phyloP scores from a whole-genome alignment of 805 yeast genomes.

The Cyberlindnera americana region DNA sequence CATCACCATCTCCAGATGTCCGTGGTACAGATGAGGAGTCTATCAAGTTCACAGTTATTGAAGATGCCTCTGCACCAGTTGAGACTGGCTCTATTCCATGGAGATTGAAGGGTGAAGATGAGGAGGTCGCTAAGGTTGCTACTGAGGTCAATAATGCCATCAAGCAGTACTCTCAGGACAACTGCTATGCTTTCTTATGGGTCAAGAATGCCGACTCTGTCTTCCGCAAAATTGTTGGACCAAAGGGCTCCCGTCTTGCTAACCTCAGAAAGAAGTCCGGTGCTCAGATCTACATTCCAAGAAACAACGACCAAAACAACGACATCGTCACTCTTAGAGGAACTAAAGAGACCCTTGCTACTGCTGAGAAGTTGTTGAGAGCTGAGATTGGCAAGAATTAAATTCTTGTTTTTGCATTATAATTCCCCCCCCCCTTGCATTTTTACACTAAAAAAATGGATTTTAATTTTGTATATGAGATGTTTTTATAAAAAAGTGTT shows the following conservation, averaged over 20 bases:
- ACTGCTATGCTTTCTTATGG: conserved; percentile 60
- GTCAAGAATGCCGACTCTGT: conserved; percentile 40
- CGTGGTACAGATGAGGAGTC: conserved; percentile 37
- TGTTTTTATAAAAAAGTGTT: too few relatives aligned
- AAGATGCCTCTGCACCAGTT: conserved; percentile 24
- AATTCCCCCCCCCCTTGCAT: too few relatives aligned
- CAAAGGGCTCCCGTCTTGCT: conserved; percentile 66
- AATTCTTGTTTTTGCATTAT: conserved; percentile 1
- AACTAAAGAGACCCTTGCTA: conserved; percentile 47
- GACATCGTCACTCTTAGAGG: conserved; percentile 62
- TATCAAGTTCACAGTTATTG: conserved; percentile 45
- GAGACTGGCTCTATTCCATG: conserved; percentile 49
- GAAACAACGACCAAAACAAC: conserved; percentile 45
- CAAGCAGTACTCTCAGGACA: conserved; percentile 42
- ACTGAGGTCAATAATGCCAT: conserved; percentile 47
- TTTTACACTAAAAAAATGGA: too few relatives aligned
- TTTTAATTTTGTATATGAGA: too few relatives aligned
- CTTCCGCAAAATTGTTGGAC: conserved; percentile 70
- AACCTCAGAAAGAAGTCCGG: conserved; percentile 56
- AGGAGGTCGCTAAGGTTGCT: conserved; percentile 49
- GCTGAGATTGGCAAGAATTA: conserved; percentile 24
- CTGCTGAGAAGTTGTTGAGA: conserved; percentile 38
- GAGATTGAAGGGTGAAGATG: conserved; percentile 58
- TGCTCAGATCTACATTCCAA: conserved; percentile 62
- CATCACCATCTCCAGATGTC: conserved; percentile 45